phyloP scores from a whole-genome alignment of 257 asterid species.

The Solanum commersonii region DNA sequence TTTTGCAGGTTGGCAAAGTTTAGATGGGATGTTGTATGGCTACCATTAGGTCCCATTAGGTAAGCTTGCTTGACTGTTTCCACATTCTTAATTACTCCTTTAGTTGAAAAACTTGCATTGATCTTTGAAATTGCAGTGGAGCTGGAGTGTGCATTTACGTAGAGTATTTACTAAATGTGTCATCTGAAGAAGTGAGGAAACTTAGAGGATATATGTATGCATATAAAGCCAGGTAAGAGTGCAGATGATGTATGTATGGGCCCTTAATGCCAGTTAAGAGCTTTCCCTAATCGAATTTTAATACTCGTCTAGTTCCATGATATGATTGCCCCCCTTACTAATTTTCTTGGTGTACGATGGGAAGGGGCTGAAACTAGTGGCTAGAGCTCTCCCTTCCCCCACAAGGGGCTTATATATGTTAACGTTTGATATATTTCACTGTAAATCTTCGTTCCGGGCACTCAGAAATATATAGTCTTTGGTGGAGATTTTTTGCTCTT shows the following conservation, averaged over 20 bases:
- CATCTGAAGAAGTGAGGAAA: slow-evolving; percentile 76
- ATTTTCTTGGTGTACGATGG: background rate
- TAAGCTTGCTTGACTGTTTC: slow-evolving; percentile 4
- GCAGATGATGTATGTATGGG: background rate
- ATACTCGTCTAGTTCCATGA: background rate
- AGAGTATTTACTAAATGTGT: slow-evolving; percentile 54
- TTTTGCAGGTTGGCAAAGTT: slow-evolving; percentile 72
- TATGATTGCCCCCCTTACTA: background rate
- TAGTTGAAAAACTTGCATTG: slow-evolving; percentile 3
- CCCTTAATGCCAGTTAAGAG: background rate
- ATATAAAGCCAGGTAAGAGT: slow-evolving; percentile 50
- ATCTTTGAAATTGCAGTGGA: slow-evolving; percentile 34
- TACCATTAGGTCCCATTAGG: slow-evolving; percentile 81
- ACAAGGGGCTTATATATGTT: background rate
- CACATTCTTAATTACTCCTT: background rate
- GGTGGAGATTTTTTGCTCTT: background rate
- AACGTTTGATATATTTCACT: background rate
- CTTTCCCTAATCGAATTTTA: background rate
- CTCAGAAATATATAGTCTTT: background rate
- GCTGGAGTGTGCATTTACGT: slow-evolving; percentile 72
- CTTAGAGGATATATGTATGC: slow-evolving; percentile 84
- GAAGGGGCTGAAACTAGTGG: background rate
- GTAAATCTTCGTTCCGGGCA: background rate
- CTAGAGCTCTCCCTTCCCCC: background rate
- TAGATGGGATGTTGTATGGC: slow-evolving; percentile 85